Base-by-base conservation (phyloP, 2,329 filamentous ascomycete genomes). In the Fusarium pseudoanthophilum region DNA sequence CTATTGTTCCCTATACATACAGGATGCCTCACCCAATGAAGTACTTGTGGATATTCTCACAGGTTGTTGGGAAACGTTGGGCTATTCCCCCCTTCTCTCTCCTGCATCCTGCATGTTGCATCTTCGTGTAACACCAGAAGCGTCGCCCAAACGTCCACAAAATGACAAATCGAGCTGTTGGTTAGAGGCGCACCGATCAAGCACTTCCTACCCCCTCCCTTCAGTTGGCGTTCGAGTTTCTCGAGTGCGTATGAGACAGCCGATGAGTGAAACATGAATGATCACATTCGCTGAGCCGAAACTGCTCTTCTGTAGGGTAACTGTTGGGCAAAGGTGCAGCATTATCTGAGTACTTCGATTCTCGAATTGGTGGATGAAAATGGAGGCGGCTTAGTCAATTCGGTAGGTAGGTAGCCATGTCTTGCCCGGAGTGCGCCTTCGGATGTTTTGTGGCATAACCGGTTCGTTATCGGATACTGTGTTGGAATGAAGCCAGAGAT, bases 251-350 rank as follows among this genome's bases (percentile, higher is more conserved):
- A 32, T 65, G 30, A 70, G 60, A 69, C 67, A 65, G 26, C 26
- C 26, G 24, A 16, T 21, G n/a, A 32, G 26, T 55, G 62, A 65
- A 63, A 63, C 40, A 46, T 52, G 46, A 39, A 39, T 28, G 28
- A 34, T 36, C 26, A 30, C 28, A 51, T 64, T 37, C 21, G 28
- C 34, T 32, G 34, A 40, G 34, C 36, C 52, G 45, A 30, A 46
- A 32, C n/a, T 24, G 40, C 43, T 34, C 20, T 48, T 52, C 66
- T 65, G 60, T 59, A 69, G 66, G 66, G 60, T 65, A 65, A 30
- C n/a, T 52, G 18, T 32, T 59, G 26, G 32, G 46, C 60, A 63
- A 45, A 51, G 32, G 30, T 16, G 53, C 24, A 59, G n/a, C 26
- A 36, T 70, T 55, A 52, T 70, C 36, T 55, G 28, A 36, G 48